Evolutionary conservation across 1,139 yeast genomes (phyloP), one percentile per base, ranked within the genome.

Genomic region (Hemisphaericaspora xylofermentans): DNA sequence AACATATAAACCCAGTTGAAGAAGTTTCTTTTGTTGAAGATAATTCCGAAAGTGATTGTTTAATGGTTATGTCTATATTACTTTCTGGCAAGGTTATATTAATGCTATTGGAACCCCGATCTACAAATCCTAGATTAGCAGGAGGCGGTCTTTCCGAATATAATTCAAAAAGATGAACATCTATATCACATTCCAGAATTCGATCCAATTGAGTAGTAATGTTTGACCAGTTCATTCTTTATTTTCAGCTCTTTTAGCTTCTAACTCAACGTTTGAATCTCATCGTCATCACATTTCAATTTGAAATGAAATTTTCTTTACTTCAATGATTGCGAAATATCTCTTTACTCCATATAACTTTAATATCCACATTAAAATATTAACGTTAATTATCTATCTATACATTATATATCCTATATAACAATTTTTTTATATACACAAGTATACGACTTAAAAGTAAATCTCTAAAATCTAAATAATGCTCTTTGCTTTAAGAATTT

Each of bases 401-500:
- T n/a, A n/a, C n/a, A n/a, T n/a, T n/a, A n/a, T n/a, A n/a, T n/a
- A n/a, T n/a, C n/a, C n/a, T n/a, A n/a, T n/a, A n/a, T n/a, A n/a
- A n/a, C n/a, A n/a, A n/a, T n/a, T n/a, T n/a, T n/a, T n/a, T n/a
- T n/a, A n/a, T n/a, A n/a, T n/a, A n/a, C n/a, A n/a, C n/a, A n/a
- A n/a, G n/a, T n/a, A n/a, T n/a, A n/a, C n/a, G n/a, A n/a, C n/a
- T n/a, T n/a, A n/a, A 6, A 24, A 5, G 10, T 24, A 9, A 9
- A 6, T 24, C 4, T 24, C 27, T 24, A 24, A 24, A 24, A 8
- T 8, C 40, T 76, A 89, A 52, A 91, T 78, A 56, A 88, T 69
- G 44, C 80, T 76, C 71, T 85, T 88, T 42, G 93, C 93, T 48
- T 78, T 68, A 56, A 93, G 76, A 46, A 88, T 75, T 69, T 93